phyloP scores from a whole-genome alignment of 306 rosid genomes.

The Pterocarpus macrocarpus region DNA sequence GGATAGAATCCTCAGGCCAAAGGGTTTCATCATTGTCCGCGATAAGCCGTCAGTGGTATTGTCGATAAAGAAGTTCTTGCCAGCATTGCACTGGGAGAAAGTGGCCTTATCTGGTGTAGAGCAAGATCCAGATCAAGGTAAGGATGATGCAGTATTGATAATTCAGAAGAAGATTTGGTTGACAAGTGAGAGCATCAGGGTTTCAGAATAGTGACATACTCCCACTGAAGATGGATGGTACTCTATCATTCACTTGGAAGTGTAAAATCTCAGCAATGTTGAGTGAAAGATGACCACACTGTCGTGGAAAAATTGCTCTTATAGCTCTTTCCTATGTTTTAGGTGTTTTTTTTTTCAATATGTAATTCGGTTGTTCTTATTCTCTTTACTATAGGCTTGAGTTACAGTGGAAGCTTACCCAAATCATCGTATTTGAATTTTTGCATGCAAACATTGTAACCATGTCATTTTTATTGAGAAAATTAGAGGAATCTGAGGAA shows the following conservation, averaged over 20 bases:
- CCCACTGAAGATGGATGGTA: background rate
- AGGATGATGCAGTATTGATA: constrained; percentile 65
- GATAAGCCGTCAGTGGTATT: constrained; percentile 74
- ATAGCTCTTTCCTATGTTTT: constrained; percentile 26
- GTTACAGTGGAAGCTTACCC: constrained; percentile 44
- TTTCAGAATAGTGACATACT: constrained; percentile 53
- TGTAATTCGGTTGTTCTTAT: constrained; percentile 36
- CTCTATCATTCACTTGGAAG: constrained; percentile 9
- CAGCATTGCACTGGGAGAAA: constrained; percentile 85
- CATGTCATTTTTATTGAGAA: constrained; percentile 36
- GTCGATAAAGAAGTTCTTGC: constrained; percentile 68
- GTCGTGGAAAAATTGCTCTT: constrained; percentile 21
- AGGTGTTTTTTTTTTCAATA: background rate
- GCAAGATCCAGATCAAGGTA: constrained; percentile 49
- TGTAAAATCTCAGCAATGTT: constrained; percentile 24
- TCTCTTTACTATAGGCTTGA: constrained; percentile 46
- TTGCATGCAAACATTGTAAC: background rate
- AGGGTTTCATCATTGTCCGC: constrained; percentile 77
- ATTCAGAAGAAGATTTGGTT: constrained; percentile 93
- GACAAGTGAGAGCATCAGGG: constrained; percentile 75
- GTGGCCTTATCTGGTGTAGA: constrained; percentile 59
- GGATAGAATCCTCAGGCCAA: constrained; percentile 88
- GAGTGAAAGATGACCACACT: constrained; percentile 22
- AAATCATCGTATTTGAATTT: constrained; percentile 42
- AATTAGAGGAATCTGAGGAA: constrained; percentile 44